Base-by-base conservation (phyloP, 169 alveolate species). In the Ichthyophthirius multifiliis region DNA sequence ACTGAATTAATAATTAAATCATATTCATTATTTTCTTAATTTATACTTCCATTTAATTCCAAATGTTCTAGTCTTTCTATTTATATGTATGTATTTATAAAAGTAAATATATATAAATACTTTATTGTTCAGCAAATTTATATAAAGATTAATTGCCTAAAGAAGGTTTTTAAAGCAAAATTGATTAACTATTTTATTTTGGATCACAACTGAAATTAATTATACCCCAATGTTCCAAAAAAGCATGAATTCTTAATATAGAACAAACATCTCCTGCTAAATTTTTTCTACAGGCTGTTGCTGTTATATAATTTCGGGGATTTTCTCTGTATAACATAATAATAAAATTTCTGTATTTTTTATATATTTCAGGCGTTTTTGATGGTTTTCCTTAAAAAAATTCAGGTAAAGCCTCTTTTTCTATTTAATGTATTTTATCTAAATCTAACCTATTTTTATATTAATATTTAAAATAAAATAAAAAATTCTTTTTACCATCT, bases 151-250 rank as follows among this genome's bases (percentile, higher is more conserved):
- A 31, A 37, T 86, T 87, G 65, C 82, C 84, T 65, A 84, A 76
- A 47, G 82, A 71, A 34, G 90, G 90, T 84, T 90, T 89, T 6
- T 84, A 71, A 2, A 90, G 87, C 18, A 92, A 81, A 9, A 87
- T 74, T 67, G 85, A 89, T 80, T 89, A 88, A 31, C 95, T 95
- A 43, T 90, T 89, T 12, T 41, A 48, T 55, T 83, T 87, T 7
- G 95, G 95, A 43, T 90, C 95, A 15, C 91, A 90, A 62, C 86
- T 88, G 84, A 88, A 93, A 80, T 93, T 93, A n/a, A 93, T 93
- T 12, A 93, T 48, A 16, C 97, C 97, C 95, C 95, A 93, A 32
- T 82, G 75, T 83, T 93, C 93, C 55, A 93, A 77, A 73, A 90
- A 90, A 23, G 90, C 89, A 84, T 93, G 97, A 13, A 93, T 83